Base-by-base conservation (phyloP, 345 rosid genomes). In the Melaleuca alternifolia region DNA sequence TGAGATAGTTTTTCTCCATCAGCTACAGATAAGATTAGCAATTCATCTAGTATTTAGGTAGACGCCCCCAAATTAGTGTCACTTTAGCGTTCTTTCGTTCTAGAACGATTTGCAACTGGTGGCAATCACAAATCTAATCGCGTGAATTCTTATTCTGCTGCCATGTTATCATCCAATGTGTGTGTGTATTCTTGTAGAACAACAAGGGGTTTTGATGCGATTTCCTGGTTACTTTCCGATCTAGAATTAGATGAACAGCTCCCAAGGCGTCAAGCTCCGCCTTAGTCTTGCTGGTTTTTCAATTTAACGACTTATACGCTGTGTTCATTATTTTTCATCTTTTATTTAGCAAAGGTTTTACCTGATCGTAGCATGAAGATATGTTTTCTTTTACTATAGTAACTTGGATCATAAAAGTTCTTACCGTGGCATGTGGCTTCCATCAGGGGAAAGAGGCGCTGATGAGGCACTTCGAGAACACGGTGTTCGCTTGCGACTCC, bases 371-470 rank as follows among this genome's bases (percentile, higher is more conserved):
- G n/a, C 5, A 30, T 11, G 30, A 52, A 7, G 48, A 50, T n/a
- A n/a, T 3, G 50, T 50, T 10, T 28, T 8, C 51, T 26, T 30
- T 1, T 51, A 13, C 48, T n/a, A 46, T 83, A 51, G 24, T 18
- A 33, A 23, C 82, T 85, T 23, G 13, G 7, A 3, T 57, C n/a
- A 2, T 82, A 28, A 20, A 23, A 33, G 20, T 77, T 30, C 28
- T 76, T 48, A 28, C 15, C 2, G 16, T 48, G 84, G 57, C 86
- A 10, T 51, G 18, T 37, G 15, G 9, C 51, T 84, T 28, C 21
- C 81, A 20, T 71, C 59, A 95, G 98, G 98, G 98, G 11, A 93
- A 90, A 85, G 90, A 90, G 21, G 79, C 85, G 54, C 85, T 96
- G 86, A 88, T 90, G 82, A 89, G n/a, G 59, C 93, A 91, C 50